Evolutionary conservation across 2,329 filamentous ascomycete species (phyloP).

Genomic region (Claviceps paspali): DNA sequence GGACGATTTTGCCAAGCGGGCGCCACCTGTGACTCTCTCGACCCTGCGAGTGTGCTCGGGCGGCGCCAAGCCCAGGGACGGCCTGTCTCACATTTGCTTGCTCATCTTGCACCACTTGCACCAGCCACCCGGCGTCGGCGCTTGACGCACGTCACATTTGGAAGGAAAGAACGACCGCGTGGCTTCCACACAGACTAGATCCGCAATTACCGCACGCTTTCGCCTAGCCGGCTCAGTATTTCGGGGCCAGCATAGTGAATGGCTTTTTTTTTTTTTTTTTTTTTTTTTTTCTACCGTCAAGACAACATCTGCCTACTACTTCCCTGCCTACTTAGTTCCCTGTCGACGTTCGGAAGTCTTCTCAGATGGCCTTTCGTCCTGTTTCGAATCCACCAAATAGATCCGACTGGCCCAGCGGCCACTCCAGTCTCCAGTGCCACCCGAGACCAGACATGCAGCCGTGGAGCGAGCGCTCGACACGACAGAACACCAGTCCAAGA

Average conservation of each 20-base stretch:
- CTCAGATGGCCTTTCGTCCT: not conserved
- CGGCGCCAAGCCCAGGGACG: not conserved
- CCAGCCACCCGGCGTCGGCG: too few species aligned
- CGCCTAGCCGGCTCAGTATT: not conserved
- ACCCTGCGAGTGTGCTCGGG: not conserved
- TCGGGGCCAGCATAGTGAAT: not conserved
- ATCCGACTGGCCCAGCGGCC: not conserved
- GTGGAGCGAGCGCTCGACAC: not conserved
- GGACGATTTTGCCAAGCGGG: too few species aligned
- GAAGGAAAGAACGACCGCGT: slow-evolving; percentile 1
- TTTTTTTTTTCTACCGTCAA: too few species aligned
- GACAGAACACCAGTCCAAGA: not conserved
- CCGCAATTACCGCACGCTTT: not conserved
- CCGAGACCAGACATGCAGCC: not conserved
- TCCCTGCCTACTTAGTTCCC: too few species aligned
- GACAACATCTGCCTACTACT: too few species aligned
- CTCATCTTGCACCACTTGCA: not conserved
- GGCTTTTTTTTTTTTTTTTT: not conserved
- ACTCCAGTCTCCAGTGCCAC: not conserved
- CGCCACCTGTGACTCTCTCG: too few species aligned
- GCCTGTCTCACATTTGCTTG: slow-evolving; percentile 1
- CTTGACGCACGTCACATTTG: not conserved
- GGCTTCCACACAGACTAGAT: not conserved
- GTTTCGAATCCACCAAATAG: not conserved
- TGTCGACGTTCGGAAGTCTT: too few species aligned